A percentile compares a stretch with the other conserved stretches of the same genome.
Conservation (phyloP, 495 filamentous ascomycete species). For the Letharia lupina region DNA sequence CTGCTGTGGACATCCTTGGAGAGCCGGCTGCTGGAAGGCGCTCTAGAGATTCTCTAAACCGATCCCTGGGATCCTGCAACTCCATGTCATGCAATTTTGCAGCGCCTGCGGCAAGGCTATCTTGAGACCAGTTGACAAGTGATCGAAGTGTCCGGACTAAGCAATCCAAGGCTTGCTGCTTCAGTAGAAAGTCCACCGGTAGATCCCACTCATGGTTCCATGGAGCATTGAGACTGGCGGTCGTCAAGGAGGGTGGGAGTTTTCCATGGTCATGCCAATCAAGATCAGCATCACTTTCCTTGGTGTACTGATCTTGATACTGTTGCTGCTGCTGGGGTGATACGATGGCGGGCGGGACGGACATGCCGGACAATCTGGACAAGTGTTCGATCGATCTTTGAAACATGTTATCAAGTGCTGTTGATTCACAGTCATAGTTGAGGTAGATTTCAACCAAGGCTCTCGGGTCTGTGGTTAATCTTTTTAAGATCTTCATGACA, state of each 20-base stretch:
- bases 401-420: conserved; percentile 92
- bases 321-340: conserved; percentile 70
- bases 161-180: conserved; percentile 77
- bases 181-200: conserved; percentile 78
- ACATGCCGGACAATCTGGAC: conserved; percentile 77
- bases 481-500: conserved; percentile 76
- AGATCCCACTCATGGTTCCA: conserved; percentile 55
- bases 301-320: conserved; percentile 69
- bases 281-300: conserved; percentile 41
- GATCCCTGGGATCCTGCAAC: conserved; percentile 58
- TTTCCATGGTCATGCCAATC: conserved; percentile 83
- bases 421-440: conserved; percentile 96
- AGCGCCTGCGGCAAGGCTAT: conserved; percentile 57
- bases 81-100: conserved; percentile 42
- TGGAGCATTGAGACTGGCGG: conserved; percentile 53
- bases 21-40: conserved; percentile 44
- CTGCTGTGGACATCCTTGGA: conserved; percentile 41
- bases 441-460: conserved; percentile 93
- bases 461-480: conserved; percentile 74
- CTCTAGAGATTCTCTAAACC: conserved; percentile 75
- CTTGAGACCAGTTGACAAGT: conserved; percentile 85
- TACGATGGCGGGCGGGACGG: conserved; percentile 65
- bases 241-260: conserved; percentile 76
- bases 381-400: conserved; percentile 89
- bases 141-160: conserved; percentile 83